Percentiles rank a stretch among this genome's conserved stretches.
Evolutionary conservation across 2,329 filamentous ascomycete genomes (phyloP).

Genomic region (Claviceps digitariae): DNA sequence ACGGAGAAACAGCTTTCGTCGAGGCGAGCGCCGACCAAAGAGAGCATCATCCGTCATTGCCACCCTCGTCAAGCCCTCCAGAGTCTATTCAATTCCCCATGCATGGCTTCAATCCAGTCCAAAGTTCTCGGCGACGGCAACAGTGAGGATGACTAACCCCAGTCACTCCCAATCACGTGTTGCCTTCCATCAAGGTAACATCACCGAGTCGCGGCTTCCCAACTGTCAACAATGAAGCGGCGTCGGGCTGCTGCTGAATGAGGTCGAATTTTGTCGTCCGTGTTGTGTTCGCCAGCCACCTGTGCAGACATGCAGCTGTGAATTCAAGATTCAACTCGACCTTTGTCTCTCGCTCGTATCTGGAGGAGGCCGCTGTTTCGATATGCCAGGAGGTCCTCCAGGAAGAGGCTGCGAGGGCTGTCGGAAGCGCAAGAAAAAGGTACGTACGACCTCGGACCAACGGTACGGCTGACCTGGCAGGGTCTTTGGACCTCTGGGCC

Average conservation of each 20-base stretch:
- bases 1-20: no score
- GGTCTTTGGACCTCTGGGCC: not conserved
- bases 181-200: not conserved
- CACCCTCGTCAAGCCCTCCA: no score
- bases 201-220: not conserved
- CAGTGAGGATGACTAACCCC: not conserved
- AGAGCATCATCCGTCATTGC: no score
- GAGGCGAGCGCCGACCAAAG: no score
- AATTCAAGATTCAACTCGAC: not conserved
- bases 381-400: slow-evolving; percentile 1
- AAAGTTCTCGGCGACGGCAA: no score
- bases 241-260: no score
- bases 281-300: not conserved
- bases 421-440: slow-evolving; percentile 6
- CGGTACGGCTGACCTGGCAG: not conserved
- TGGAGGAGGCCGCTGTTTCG: not conserved
- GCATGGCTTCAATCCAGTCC: no score
- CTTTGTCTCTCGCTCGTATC: not conserved
- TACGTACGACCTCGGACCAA: not conserved
- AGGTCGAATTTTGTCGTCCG: no score
- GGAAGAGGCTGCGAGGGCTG: slow-evolving; percentile 4
- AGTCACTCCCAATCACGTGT: not conserved
- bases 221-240: no score
- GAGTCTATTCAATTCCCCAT: no score
- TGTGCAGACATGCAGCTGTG: slow-evolving; percentile 1